Percentiles rank a stretch among this genome's conserved stretches.
phyloP scores from a whole-genome alignment of 1,284 basidiomycete species.

The Gomphus bonarii region DNA sequence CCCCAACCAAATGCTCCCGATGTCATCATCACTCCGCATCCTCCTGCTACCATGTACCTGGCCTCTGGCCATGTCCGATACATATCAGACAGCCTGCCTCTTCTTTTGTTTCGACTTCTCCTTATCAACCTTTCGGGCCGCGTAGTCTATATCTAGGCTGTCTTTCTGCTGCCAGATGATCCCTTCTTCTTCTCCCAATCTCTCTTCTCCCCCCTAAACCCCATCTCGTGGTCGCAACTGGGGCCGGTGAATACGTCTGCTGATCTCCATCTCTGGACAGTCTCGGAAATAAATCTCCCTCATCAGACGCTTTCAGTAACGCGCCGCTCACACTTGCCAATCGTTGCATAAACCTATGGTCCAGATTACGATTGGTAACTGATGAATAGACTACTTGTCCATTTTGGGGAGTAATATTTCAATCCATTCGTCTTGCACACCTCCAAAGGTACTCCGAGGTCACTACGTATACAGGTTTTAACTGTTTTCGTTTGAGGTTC shows the following conservation, averaged over 20 bases:
- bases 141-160: too few relatives aligned
- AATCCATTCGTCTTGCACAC: background rate
- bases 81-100: background rate
- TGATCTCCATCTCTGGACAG: too few relatives aligned
- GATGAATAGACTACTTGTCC: background rate
- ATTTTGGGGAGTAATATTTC: background rate
- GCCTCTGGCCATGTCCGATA: background rate
- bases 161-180: too few relatives aligned
- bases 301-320: too few relatives aligned
- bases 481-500: background rate
- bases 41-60: background rate
- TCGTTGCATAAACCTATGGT: background rate
- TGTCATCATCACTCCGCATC: background rate
- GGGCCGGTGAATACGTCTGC: too few relatives aligned
- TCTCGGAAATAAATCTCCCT: too few relatives aligned
- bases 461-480: background rate
- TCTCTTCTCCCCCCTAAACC: background rate
- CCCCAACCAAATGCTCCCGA: background rate
- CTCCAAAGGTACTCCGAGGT: background rate
- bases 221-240: background rate
- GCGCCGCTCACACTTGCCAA: background rate
- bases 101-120: background rate
- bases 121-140: background rate
- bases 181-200: background rate
- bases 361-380: background rate